These are phyloP conservation scores for Leptographium procerum DNA, from an alignment of 2,329 filamentous ascomycete species.

Conservation along the genomic window DNA sequence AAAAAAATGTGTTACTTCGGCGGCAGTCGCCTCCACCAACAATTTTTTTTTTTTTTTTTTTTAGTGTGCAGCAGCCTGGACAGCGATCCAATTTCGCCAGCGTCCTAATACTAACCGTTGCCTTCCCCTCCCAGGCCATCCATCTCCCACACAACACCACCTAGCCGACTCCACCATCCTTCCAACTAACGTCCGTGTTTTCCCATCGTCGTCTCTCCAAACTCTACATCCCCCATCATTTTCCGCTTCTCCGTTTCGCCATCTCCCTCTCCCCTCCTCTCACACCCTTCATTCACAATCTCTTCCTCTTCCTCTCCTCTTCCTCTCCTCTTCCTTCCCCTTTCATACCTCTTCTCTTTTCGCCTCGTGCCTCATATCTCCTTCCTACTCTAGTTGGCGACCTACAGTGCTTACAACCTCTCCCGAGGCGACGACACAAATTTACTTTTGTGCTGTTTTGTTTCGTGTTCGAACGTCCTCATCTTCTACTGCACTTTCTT, in stretches of 20 bases:
- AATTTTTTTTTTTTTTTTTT: neutral
- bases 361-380: neutral
- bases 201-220: slow-evolving; percentile 1
- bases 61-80: neutral
- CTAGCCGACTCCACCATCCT: neutral
- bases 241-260: slow-evolving; percentile 6
- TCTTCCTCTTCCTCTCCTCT: neutral
- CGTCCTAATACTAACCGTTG: neutral
- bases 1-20: neutral
- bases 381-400: neutral
- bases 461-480: slow-evolving; percentile 4
- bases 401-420: neutral
- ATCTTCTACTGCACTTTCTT: slow-evolving; percentile 3
- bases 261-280: neutral
- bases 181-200: neutral
- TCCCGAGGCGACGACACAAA: slow-evolving; percentile 21
- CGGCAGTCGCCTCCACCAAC: neutral
- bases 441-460: slow-evolving; percentile 27
- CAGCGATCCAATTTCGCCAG: neutral
- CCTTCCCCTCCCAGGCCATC: neutral
- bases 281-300: neutral
- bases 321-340: slow-evolving; percentile 6
- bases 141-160: neutral
- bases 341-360: neutral
- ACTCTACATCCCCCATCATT: neutral